Conservation (phyloP, 176 grass and related monocot species). For the Chloris gayana region DNA sequence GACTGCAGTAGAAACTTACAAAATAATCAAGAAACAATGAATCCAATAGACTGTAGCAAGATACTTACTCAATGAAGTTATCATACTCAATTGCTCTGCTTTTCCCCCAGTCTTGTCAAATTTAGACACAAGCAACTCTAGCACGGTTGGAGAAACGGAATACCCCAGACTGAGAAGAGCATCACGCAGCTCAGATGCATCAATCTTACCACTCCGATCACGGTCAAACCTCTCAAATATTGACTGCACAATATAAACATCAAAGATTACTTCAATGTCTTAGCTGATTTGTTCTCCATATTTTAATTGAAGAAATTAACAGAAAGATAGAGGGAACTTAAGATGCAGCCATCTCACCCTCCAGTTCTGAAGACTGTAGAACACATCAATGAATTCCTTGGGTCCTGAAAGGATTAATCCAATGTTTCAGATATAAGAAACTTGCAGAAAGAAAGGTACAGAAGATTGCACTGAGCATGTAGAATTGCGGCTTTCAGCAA, state of each 20-base stretch:
- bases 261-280: slow-evolving; percentile 9
- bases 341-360: slow-evolving; percentile 54
- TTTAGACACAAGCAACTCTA: slow-evolving; percentile 89
- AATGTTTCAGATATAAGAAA: background rate
- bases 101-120: slow-evolving; percentile 96
- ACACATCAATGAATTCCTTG: slow-evolving; percentile 90
- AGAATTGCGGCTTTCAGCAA: no score
- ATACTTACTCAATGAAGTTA: slow-evolving; percentile 97
- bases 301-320: slow-evolving; percentile 3
- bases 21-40: background rate
- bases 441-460: background rate
- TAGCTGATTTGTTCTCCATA: background rate
- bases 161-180: slow-evolving; percentile 90
- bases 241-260: slow-evolving; percentile 43
- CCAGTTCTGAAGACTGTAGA: slow-evolving; percentile 99
- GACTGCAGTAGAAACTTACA: no score
- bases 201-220: no score
- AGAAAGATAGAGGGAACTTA: background rate
- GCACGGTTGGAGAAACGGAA: slow-evolving; percentile 77
- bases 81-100: slow-evolving; percentile 88
- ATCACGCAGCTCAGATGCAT: slow-evolving; percentile 75
- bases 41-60: background rate
- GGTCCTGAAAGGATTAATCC: slow-evolving; percentile 58
- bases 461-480: no score
- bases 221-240: no score